Evolutionary conservation across 202 grass and related monocot genomes (phyloP), one percentile per base, ranked within the genome.

Genomic region (Carex arenaria): DNA sequence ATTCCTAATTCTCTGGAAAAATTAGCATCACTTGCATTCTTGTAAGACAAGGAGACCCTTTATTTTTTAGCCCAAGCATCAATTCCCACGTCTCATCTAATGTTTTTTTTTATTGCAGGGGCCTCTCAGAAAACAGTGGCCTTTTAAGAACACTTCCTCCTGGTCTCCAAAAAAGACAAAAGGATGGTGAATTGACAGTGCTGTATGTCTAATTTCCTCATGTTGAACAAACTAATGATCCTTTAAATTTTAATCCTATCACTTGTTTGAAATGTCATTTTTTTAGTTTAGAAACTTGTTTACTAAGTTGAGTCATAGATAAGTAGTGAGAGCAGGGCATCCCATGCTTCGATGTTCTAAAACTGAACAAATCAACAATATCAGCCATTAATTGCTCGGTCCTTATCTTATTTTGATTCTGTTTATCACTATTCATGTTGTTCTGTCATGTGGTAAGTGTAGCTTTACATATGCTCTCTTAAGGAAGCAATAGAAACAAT

Each of bases 1-100:
- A 80, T 94, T 69, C 90, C 90, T 67, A 75, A 40, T 66, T 81
- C 76, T 81, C 60, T 89, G 7, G 86, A 65, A 47, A 9, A 89
- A 71, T 10, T 90, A 12, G 1, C 61, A 22, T 70, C 81, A 7
- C 88, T 94, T 40, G 40, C 51, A 72, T 79, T 85, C 45, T 69
- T 94, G 93, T 94, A 92, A 79, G 88, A 67, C 7, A 49, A 0
- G 53, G 20, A 40, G 47, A 14, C 0, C 2, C 19, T 69, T 61
- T 14, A 63, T 7, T 7, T 68, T 43, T 19, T 36, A 36, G 18
- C 54, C 20, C 10, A 8, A 45, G 62, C 17, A 26, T 22, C 5
- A 13, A 7, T 38, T 9, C 40, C 18, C 42, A 64, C 4, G 15
- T 5, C 7, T 4, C 56, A 10, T 54, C 19, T 14, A 78, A 23